Evolutionary conservation across 305 asterid species (phyloP).

Genomic region (Rubia tinctorum): DNA sequence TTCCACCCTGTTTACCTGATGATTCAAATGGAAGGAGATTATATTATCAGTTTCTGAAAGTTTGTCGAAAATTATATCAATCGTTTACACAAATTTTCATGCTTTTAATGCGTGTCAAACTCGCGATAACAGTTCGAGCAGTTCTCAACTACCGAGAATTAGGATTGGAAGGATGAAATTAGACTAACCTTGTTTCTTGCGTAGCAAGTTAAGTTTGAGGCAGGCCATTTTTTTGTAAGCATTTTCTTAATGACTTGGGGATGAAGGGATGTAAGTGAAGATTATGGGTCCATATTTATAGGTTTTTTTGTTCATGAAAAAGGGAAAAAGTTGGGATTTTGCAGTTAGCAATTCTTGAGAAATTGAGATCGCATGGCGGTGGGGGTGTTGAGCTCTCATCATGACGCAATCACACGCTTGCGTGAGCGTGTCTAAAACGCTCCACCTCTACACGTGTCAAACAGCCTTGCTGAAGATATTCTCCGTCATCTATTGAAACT

Average conservation of each 20-base stretch:
- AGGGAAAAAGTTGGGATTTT: neutral
- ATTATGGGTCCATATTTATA: neutral
- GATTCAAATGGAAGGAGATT: neutral
- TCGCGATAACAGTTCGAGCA: neutral
- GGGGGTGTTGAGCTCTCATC: neutral
- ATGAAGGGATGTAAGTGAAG: neutral
- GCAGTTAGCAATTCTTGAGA: slow-evolving; percentile 1
- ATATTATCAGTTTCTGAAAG: neutral
- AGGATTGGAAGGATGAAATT: neutral
- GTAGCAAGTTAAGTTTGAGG: slow-evolving; percentile 23
- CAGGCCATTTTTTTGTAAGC: slow-evolving; percentile 20
- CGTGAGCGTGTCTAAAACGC: slow-evolving; percentile 12
- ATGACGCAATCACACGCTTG: slow-evolving; percentile 7
- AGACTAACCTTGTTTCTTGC: slow-evolving; percentile 33
- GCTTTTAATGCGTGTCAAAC: neutral
- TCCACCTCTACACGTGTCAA: neutral
- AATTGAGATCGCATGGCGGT: neutral
- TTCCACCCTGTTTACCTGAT: slow-evolving; percentile 34
- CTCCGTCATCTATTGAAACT: no score
- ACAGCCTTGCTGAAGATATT: no score
- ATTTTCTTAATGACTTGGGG: neutral
- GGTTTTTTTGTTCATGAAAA: neutral
- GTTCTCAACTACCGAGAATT: neutral
- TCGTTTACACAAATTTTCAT: neutral
- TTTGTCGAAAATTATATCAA: neutral